Percentiles rank a stretch among this genome's conserved stretches.
Conservation (phyloP, 805 yeast genomes). For the Clavispora vitiphila region DNA sequence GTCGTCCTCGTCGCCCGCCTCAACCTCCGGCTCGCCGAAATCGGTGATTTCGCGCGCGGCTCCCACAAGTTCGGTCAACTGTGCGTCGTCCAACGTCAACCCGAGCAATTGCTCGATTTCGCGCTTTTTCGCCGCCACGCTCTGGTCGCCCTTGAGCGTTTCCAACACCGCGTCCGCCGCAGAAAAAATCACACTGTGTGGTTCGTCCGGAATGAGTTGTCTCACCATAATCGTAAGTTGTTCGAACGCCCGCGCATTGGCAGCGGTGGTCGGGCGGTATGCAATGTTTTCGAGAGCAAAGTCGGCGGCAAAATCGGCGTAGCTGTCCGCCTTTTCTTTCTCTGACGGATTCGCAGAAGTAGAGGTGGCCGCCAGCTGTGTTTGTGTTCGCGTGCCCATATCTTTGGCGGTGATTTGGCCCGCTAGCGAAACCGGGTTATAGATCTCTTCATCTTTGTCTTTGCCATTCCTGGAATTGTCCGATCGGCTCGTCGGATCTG, state of each 20-base stretch:
- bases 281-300: slow-evolving; percentile 42
- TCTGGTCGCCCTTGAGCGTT: slow-evolving; percentile 42
- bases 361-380: slow-evolving; percentile 13
- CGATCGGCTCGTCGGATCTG: background rate
- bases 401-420: slow-evolving; percentile 66
- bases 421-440: slow-evolving; percentile 66
- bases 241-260: slow-evolving; percentile 49
- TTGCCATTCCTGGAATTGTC: background rate
- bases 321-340: slow-evolving; percentile 9
- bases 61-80: slow-evolving; percentile 42
- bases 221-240: slow-evolving; percentile 55
- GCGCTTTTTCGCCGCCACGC: slow-evolving; percentile 42
- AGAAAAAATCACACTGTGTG: slow-evolving; percentile 65
- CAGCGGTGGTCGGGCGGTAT: slow-evolving; percentile 60
- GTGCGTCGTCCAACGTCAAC: slow-evolving; percentile 32
- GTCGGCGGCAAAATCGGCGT: slow-evolving; percentile 18
- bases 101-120: slow-evolving; percentile 48
- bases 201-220: slow-evolving; percentile 62
- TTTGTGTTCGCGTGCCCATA: slow-evolving; percentile 53
- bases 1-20: slow-evolving; percentile 3
- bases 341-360: slow-evolving; percentile 7
- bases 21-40: slow-evolving; percentile 21
- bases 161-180: slow-evolving; percentile 65
- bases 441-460: slow-evolving; percentile 39
- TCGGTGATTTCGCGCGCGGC: slow-evolving; percentile 49